A percentile compares a stretch with the other conserved stretches of the same genome.
Conservation (phyloP, 768 basidiomycete species). For the Boletellus ananiceps region DNA sequence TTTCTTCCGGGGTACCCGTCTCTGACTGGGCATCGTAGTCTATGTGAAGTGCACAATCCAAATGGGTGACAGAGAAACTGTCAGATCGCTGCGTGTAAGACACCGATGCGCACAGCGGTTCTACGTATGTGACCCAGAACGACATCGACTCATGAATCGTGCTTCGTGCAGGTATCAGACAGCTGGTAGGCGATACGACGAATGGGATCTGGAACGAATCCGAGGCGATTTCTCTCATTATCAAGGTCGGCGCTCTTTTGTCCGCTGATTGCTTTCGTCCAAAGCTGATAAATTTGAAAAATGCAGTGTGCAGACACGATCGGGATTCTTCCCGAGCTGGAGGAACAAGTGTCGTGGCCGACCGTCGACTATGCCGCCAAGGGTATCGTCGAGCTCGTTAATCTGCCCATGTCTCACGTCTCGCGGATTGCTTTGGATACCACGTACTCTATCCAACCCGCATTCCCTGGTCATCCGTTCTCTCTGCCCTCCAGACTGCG, state of each 20-base stretch:
- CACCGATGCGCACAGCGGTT: constrained; percentile 20
- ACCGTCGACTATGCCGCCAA: constrained; percentile 49
- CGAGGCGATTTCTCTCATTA: constrained; percentile 33
- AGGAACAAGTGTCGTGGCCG: constrained; percentile 42
- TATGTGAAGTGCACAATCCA: constrained; percentile 28
- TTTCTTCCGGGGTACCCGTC: no score
- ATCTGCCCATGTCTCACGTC: neutral
- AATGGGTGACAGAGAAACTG: constrained; percentile 54
- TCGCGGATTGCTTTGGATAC: constrained; percentile 16
- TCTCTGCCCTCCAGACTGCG: constrained; percentile 34
- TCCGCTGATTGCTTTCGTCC: no score
- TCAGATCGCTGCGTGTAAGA: constrained; percentile 35
- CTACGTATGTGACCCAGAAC: constrained; percentile 16
- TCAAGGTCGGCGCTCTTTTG: constrained; percentile 23
- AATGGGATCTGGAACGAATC: constrained; percentile 54
- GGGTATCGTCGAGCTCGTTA: constrained; percentile 43
- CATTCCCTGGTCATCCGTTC: constrained; percentile 37
- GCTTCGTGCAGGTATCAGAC: constrained; percentile 41
- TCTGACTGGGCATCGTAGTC: no score
- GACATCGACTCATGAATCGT: no score
- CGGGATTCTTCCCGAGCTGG: constrained; percentile 31
- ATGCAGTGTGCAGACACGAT: constrained; percentile 37
- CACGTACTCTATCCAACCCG: constrained; percentile 18
- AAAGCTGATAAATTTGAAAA: neutral
- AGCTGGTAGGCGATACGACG: constrained; percentile 48